phyloP scores from a whole-genome alignment of 495 filamentous ascomycete species.

The Hypomontagnella monticulosa region DNA sequence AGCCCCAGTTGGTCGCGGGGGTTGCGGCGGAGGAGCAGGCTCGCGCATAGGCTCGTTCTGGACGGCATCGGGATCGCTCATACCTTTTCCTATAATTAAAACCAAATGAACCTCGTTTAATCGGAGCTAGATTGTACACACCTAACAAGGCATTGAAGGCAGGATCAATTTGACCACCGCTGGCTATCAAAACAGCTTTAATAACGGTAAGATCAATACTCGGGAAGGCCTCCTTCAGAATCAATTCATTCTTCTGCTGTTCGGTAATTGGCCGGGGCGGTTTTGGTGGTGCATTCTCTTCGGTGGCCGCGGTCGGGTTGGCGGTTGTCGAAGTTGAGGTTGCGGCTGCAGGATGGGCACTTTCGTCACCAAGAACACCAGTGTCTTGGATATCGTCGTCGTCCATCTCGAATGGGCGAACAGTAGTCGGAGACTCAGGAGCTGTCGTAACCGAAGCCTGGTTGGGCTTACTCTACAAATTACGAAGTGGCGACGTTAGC shows the following conservation, averaged over 20 bases:
- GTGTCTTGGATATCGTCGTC: conserved; percentile 81
- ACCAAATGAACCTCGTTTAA: neutral
- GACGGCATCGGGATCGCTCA: conserved; percentile 90
- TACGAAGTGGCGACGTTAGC: conserved; percentile 13
- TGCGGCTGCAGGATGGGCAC: conserved; percentile 52
- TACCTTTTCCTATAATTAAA: conserved; percentile 63
- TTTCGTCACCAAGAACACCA: conserved; percentile 54
- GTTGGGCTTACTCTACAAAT: conserved; percentile 47
- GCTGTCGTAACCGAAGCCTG: conserved; percentile 35
- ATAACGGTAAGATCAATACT: conserved; percentile 81
- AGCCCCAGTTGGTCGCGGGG: conserved; percentile 69
- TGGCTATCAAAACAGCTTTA: conserved; percentile 87
- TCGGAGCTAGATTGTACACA: conserved; percentile 49
- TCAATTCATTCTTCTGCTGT: conserved; percentile 84
- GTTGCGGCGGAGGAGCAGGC: conserved; percentile 67
- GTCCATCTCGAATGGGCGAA: conserved; percentile 83
- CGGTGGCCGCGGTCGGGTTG: conserved; percentile 48
- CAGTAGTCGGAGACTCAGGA: conserved; percentile 86
- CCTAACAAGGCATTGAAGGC: conserved; percentile 95
- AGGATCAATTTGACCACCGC: conserved; percentile 86
- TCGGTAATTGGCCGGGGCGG: conserved; percentile 87
- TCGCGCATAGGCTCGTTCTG: conserved; percentile 63
- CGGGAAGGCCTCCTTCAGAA: conserved; percentile 93
- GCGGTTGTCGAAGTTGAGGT: conserved; percentile 40
- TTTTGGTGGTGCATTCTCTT: conserved; percentile 76